Evolutionary conservation across 164 flowering plant genomes (phyloP), one percentile per base, ranked within the genome.

Genomic region (Stephania japonica): DNA sequence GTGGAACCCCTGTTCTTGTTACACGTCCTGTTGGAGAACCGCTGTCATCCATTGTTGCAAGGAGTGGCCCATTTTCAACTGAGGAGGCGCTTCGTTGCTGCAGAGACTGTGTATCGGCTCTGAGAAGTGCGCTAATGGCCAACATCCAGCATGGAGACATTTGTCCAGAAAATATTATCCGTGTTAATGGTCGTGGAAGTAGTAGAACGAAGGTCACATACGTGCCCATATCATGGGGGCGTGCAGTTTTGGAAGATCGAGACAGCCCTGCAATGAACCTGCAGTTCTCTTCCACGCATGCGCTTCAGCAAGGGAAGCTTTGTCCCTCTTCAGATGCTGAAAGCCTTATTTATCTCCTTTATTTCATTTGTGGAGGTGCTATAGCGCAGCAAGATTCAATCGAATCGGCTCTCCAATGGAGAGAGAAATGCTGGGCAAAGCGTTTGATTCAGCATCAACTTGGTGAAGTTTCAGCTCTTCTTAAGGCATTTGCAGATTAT

Each of bases 401-500:
- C 19, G 97, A 92, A 73, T 87, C 90, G 8, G 93, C 97, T 32
- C 77, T 92, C 72, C 88, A 85, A 64, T 92, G 97, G 97, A 83
- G 95, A 75, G 93, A 92, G 78, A 85, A 77, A 50, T 77, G 84
- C 68, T 91, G 97, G 97, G 81, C 92, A 6, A 84, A 80, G 72
- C 84, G 97, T 38, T 71, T 76, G 41, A 86, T 91, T 67, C 97
- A 91, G 81, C 87, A 87, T 78, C 87, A 85, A 69, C 89, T 91
- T 4, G 94, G 97, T 13, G 93, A 90, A 76, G 89, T 90, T 67
- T 91, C 97, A 14, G 84, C 94, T 71, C 80, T 91, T 1, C 72
- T 91, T 71, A 91, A 91, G 76, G 97, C 97, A 25, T 90, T 90
- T 81, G 89, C 94, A 25, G 97, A 91, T 79, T 91, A 90, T 77